Evolutionary conservation across 163 green algal species (phyloP).

Genomic region (Prototheca wickerhamii): DNA sequence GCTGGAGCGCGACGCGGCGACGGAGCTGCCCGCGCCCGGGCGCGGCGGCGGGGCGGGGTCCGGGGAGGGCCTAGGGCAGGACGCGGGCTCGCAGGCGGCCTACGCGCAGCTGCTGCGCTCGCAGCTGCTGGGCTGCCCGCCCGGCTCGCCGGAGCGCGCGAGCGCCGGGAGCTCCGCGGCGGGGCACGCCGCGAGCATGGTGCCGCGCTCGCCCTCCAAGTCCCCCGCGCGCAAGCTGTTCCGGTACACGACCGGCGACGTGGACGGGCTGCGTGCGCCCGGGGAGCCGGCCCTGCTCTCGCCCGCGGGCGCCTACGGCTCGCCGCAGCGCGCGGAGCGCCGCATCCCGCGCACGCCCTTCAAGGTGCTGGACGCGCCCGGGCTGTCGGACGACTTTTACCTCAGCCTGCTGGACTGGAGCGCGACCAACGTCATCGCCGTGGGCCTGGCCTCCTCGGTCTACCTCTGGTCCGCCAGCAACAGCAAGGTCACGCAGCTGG

Average conservation of each 20-base stretch:
- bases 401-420: slow-evolving; percentile 99
- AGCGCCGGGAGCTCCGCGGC: not conserved
- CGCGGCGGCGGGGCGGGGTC: not conserved
- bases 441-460: slow-evolving; percentile 87
- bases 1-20: slow-evolving; percentile 58
- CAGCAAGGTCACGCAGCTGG: slow-evolving; percentile 83
- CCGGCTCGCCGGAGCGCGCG: slow-evolving; percentile 6
- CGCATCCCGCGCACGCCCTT: slow-evolving; percentile 89
- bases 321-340: slow-evolving; percentile 44
- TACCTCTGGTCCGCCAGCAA: slow-evolving; percentile 96
- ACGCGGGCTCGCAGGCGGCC: slow-evolving; percentile 8
- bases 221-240: slow-evolving; percentile 56
- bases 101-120: slow-evolving; percentile 70
- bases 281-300: slow-evolving; percentile 35
- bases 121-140: slow-evolving; percentile 63
- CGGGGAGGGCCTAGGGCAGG: slow-evolving; percentile 11
- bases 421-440: slow-evolving; percentile 86
- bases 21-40: slow-evolving; percentile 4
- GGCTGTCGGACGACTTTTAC: slow-evolving; percentile 97
- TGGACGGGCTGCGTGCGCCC: slow-evolving; percentile 37
- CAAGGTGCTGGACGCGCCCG: slow-evolving; percentile 95
- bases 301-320: slow-evolving; percentile 16
- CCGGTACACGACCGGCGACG: slow-evolving; percentile 62
- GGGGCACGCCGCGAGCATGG: not conserved
- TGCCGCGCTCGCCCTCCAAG: not conserved